These are phyloP conservation scores for Pouteria campechiana DNA, from an alignment of 179 eudicot genomes.

Conservation along the genomic window DNA sequence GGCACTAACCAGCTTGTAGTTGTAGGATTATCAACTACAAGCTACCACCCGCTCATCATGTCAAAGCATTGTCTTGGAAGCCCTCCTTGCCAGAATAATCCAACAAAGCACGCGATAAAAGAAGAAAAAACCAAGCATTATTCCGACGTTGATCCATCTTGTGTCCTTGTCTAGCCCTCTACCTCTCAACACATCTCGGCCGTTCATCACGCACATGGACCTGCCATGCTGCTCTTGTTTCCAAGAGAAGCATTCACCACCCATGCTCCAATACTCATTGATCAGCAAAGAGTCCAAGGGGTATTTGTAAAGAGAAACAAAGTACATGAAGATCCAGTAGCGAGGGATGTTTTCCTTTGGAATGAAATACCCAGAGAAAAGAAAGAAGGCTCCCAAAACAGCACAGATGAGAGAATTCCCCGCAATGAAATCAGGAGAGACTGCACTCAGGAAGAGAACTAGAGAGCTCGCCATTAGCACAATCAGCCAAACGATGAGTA, in stretches of 20 bases:
- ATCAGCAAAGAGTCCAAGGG: conserved; percentile 68
- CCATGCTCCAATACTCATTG: conserved; percentile 82
- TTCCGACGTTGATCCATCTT: conserved; percentile 77
- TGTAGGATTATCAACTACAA: too few species aligned
- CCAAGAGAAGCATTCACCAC: conserved; percentile 48
- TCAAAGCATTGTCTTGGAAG: conserved; percentile 51
- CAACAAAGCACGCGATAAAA: conserved; percentile 73
- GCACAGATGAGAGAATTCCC: conserved; percentile 88
- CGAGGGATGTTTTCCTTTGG: conserved; percentile 78
- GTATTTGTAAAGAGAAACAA: conserved; percentile 74
- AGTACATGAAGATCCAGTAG: conserved; percentile 94
- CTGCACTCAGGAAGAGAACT: conserved; percentile 71
- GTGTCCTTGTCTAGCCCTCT: conserved; percentile 70
- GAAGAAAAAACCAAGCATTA: conserved; percentile 75
- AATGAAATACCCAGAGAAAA: conserved; percentile 86
- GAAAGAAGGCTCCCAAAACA: conserved; percentile 76
- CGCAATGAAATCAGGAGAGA: conserved; percentile 74
- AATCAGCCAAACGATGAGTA: conserved; percentile 63
- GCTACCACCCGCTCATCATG: too few species aligned
- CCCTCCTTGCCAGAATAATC: conserved; percentile 60
- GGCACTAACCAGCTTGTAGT: too few species aligned
- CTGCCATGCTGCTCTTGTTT: conserved; percentile 11
- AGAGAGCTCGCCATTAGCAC: conserved; percentile 91
- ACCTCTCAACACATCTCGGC: conserved; percentile 57
- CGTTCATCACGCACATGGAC: conserved; percentile 45